phyloP scores from a whole-genome alignment of 1,284 basidiomycete species.

The Sporisorium sorghi region DNA sequence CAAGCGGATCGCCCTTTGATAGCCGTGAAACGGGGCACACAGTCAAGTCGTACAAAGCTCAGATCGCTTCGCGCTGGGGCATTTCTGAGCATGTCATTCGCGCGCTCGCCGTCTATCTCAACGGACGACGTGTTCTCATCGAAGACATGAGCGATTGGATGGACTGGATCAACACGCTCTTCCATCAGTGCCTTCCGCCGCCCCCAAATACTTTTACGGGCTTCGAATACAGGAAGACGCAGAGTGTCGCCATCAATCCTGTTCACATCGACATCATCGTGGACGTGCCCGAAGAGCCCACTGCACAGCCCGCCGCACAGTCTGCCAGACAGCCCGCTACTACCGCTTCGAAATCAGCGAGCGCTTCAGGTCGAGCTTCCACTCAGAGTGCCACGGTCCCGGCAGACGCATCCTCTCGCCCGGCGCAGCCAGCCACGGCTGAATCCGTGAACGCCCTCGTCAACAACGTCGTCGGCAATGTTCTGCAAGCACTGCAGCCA shows the following conservation, averaged over 20 bases:
- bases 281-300: background rate
- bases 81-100: slow-evolving; percentile 12
- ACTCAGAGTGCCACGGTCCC: background rate
- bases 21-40: no score
- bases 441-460: background rate
- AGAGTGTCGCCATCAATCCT: background rate
- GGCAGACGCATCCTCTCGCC: background rate
- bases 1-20: no score
- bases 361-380: background rate
- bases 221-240: no score
- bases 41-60: background rate
- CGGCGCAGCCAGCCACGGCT: background rate
- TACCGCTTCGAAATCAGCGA: background rate
- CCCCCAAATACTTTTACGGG: no score
- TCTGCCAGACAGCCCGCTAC: background rate
- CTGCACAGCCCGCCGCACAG: no score
- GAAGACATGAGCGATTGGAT: slow-evolving; percentile 20
- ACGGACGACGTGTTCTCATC: slow-evolving; percentile 12
- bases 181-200: no score
- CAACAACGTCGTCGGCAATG: slow-evolving; percentile 8
- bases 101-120: slow-evolving; percentile 10
- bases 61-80: slow-evolving; percentile 20
- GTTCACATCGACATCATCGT: slow-evolving; percentile 19
- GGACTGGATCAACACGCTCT: slow-evolving; percentile 11
- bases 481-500: slow-evolving; percentile 24